Evolutionary conservation across 140 eudicot species (phyloP), one percentile per base, ranked within the genome.

Genomic region (Artemisia princeps): DNA sequence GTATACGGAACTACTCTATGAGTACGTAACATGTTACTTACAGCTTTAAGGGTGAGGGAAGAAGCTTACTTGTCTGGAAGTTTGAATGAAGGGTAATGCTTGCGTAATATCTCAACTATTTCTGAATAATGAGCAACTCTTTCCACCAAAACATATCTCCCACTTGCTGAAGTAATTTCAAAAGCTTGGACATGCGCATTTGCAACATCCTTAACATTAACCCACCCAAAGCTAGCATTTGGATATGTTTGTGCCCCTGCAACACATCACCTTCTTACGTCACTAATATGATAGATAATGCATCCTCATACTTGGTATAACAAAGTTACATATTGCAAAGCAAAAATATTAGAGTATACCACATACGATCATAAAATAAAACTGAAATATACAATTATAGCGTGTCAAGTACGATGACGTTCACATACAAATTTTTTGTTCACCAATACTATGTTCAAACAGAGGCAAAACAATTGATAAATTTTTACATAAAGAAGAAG

Each of bases 111-210:
- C 61, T 72, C 64, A 15, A 79, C 73, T 3, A 79, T 2, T 40
- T 83, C 68, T 22, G 82, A 72, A 42, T 0, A 66, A 51, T 79
- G 84, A 54, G 70, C 80, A 46, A 83, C 82, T 15, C 63, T 76
- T 50, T 83, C 88, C 51, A 78, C 82, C 82, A 78, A 73, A 78
- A 78, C 73, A 62, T 78, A 68, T 73, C 82, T 68, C 51, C 88
- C 88, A 22, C 20, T 72, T 51, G 88, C 88, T 26, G 84, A 83
- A 73, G 84, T 78, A 28, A 64, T 67, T 79, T 83, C 84, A 70
- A 72, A 83, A 54, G 88, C 88, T 76, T 54, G 82, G 33, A 79
- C 79, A 74, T 83, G 88, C 17, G 88, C 84, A 60, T 76, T 65
- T 55, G 82, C 82, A 26, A 79, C 84, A 64, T 79, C 84, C 72